Evolutionary conservation across 805 yeast genomes (phyloP).

Genomic region (Yamadazyma akitaensis): DNA sequence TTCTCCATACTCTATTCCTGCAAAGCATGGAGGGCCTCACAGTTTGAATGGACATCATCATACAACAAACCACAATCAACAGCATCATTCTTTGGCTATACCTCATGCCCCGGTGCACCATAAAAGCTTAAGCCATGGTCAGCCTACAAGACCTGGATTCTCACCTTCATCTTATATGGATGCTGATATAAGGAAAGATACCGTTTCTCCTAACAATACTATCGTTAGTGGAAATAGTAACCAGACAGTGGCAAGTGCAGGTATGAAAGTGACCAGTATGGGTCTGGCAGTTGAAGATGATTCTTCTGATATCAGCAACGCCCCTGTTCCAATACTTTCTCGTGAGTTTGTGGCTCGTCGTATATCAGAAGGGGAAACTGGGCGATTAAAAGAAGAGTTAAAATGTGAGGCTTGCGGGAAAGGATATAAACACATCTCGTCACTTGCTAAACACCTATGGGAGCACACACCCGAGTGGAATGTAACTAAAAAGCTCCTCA

Average conservation of each 20-base stretch:
- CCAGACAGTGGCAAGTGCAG: neutral
- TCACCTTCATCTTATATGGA: neutral
- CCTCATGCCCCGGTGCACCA: conserved; percentile 8
- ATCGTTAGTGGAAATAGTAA: neutral
- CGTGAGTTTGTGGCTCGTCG: conserved; percentile 78
- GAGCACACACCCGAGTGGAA: conserved; percentile 96
- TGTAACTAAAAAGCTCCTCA: conserved; percentile 72
- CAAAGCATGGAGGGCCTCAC: conserved; percentile 19
- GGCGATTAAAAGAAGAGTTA: conserved; percentile 77
- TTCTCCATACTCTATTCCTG: conserved; percentile 29
- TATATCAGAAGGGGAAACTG: conserved; percentile 83
- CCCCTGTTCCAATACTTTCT: conserved; percentile 44
- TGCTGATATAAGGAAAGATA: neutral
- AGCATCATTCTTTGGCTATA: neutral
- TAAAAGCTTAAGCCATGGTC: conserved; percentile 7
- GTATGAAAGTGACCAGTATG: neutral
- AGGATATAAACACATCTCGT: conserved; percentile 83
- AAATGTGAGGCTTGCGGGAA: conserved; percentile 91
- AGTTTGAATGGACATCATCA: neutral
- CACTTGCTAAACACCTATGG: conserved; percentile 88
- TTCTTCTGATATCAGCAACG: conserved; percentile 14
- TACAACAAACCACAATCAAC: neutral
- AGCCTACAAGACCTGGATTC: neutral
- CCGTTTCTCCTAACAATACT: neutral
- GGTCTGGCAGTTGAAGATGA: conserved; percentile 7